phyloP scores from a whole-genome alignment of 192 early-diverging fungal species.

The Spizellomyces sp. region DNA sequence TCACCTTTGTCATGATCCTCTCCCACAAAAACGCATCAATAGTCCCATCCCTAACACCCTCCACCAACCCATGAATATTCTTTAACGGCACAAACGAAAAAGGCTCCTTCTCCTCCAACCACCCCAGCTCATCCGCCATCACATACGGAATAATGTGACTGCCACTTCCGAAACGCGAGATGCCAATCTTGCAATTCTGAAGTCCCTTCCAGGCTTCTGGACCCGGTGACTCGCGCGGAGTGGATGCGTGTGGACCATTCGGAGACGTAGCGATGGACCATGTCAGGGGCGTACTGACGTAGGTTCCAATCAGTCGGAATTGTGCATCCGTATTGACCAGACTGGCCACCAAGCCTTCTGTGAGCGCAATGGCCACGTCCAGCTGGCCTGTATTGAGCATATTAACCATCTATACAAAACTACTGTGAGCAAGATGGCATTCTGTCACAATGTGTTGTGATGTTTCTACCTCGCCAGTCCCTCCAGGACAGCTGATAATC shows the following conservation, averaged over 20 bases:
- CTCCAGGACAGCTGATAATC: conserved; percentile 46
- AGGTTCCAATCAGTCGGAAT: conserved; percentile 79
- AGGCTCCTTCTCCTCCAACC: conserved; percentile 45
- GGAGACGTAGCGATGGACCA: conserved; percentile 49
- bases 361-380: conserved; percentile 85
- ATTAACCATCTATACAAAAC: conserved; percentile 55
- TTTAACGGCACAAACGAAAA: conserved; percentile 74
- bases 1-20: conserved; percentile 80
- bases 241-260: conserved; percentile 46
- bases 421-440: not conserved
- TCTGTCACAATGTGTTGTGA: not conserved
- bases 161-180: conserved; percentile 77
- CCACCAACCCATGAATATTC: conserved; percentile 71
- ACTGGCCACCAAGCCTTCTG: conserved; percentile 74
- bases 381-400: conserved; percentile 69
- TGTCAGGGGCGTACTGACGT: conserved; percentile 70
- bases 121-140: conserved; percentile 67
- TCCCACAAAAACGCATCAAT: conserved; percentile 91
- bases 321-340: conserved; percentile 51
- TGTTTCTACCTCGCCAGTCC: conserved; percentile 28
- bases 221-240: conserved; percentile 19
- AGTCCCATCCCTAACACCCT: conserved; percentile 62
- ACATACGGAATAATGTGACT: conserved; percentile 63
- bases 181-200: conserved; percentile 19
- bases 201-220: conserved; percentile 28